A percentile compares a stretch with the other conserved stretches of the same genome.
Evolutionary conservation across 345 rosid genomes (phyloP).

Genomic region (Limnanthes douglasii): DNA sequence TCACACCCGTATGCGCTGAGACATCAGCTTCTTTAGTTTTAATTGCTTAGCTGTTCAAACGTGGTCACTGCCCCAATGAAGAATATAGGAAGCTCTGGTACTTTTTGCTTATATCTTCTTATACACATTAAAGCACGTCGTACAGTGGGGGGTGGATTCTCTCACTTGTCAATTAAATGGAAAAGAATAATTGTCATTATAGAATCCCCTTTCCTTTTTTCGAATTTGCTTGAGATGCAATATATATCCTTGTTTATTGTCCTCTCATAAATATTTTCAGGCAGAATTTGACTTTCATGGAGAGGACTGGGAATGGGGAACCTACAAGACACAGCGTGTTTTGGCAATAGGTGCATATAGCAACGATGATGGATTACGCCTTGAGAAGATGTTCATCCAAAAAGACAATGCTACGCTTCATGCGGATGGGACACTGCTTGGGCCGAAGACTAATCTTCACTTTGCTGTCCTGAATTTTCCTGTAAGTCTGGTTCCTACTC

Average conservation of each 20-base stretch:
- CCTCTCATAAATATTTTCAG: slow-evolving; percentile 22
- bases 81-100: too few relatives aligned
- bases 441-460: slow-evolving; percentile 90
- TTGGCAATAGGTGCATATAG: slow-evolving; percentile 86
- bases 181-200: not conserved
- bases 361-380: slow-evolving; percentile 88
- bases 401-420: slow-evolving; percentile 94
- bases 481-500: slow-evolving; percentile 84
- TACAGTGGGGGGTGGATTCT: not conserved
- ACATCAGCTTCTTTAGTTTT: too few relatives aligned
- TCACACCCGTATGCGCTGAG: too few relatives aligned
- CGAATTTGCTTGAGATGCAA: not conserved
- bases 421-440: slow-evolving; percentile 87
- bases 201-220: slow-evolving; percentile 4
- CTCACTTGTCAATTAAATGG: slow-evolving; percentile 5
- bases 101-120: not conserved
- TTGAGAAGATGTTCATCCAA: slow-evolving; percentile 83
- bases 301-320: slow-evolving; percentile 99
- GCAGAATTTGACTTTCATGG: slow-evolving; percentile 98
- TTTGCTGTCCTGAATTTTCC: slow-evolving; percentile 97
- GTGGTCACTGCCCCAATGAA: too few relatives aligned
- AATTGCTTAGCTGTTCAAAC: too few relatives aligned
- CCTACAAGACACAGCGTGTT: slow-evolving; percentile 80
- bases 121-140: not conserved
- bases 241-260: slow-evolving; percentile 1